phyloP scores from a whole-genome alignment of 2,329 filamentous ascomycete genomes.

The Dryadomyces sulphureus region DNA sequence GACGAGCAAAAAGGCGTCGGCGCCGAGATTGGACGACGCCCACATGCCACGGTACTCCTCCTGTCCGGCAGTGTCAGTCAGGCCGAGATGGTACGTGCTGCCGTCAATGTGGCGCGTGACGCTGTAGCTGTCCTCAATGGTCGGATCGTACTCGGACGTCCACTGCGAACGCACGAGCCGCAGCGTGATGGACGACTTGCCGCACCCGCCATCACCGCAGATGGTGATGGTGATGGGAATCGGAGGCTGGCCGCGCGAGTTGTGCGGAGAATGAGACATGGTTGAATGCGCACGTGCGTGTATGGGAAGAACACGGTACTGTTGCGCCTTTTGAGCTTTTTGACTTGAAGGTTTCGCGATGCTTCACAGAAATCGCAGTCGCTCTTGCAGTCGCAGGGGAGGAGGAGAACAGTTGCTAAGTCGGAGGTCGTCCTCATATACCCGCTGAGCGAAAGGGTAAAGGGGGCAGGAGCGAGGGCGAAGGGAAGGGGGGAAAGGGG shows the following conservation, averaged over 20 bases:
- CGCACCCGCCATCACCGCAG: slow-evolving; percentile 73
- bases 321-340: no score
- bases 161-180: slow-evolving; percentile 70
- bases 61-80: slow-evolving; percentile 79
- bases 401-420: no score
- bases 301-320: background rate
- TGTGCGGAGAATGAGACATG: slow-evolving; percentile 8
- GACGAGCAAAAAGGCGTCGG: slow-evolving; percentile 72
- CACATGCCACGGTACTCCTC: slow-evolving; percentile 83
- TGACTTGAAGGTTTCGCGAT: no score
- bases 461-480: background rate
- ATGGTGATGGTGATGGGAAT: slow-evolving; percentile 62
- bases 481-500: background rate
- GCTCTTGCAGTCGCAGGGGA: no score
- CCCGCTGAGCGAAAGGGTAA: no score
- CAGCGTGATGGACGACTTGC: slow-evolving; percentile 74
- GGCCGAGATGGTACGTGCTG: slow-evolving; percentile 60
- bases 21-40: slow-evolving; percentile 62
- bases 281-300: no score
- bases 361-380: no score
- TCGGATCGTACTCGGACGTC: slow-evolving; percentile 72
- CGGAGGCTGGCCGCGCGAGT: slow-evolving; percentile 21
- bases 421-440: no score
- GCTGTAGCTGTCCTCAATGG: slow-evolving; percentile 73
- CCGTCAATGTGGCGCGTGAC: slow-evolving; percentile 70